phyloP scores from a whole-genome alignment of 192 early-diverging fungal genomes.

The Podila epicladia region DNA sequence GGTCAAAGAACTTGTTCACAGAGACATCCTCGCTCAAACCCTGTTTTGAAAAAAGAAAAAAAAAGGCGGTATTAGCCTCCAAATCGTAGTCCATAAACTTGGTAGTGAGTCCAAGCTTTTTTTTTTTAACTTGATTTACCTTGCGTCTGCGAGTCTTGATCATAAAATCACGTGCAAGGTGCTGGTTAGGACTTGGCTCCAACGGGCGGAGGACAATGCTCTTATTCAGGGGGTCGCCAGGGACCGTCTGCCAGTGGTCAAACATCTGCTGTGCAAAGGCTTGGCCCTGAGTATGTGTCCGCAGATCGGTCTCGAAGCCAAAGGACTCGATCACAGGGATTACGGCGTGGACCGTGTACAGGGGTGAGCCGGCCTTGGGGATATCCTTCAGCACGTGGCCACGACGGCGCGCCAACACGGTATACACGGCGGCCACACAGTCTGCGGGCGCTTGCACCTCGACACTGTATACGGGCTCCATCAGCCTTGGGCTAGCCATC shows the following conservation, averaged over 20 bases:
- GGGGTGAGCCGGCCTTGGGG: conserved; percentile 93
- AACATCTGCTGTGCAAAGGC: conserved; percentile 98
- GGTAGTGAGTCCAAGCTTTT: too few species aligned
- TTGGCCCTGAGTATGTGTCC: conserved; percentile 96
- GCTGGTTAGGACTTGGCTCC: conserved; percentile 87
- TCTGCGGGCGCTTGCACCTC: conserved; percentile 98
- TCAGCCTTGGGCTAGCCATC: conserved; percentile 93
- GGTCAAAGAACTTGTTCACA: too few species aligned
- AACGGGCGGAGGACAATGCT: conserved; percentile 86
- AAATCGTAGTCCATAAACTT: too few species aligned
- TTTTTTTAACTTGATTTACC: too few species aligned
- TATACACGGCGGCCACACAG: conserved; percentile 95
- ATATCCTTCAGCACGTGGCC: conserved; percentile 96
- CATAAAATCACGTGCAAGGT: conserved; percentile 98
- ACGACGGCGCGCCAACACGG: conserved; percentile 89
- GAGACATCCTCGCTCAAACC: too few species aligned
- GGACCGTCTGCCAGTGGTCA: conserved; percentile 98
- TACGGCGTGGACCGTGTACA: conserved; percentile 93
- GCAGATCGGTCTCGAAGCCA: conserved; percentile 97
- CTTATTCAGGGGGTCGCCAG: conserved; percentile 96
- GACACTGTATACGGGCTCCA: conserved; percentile 97
- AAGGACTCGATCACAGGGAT: conserved; percentile 96
- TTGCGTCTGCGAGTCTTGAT: conserved; percentile 97
- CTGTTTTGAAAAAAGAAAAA: too few species aligned
- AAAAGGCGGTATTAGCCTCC: too few species aligned